Conservation (phyloP, 306 rosid species). For the Styphnolobium japonicum region DNA sequence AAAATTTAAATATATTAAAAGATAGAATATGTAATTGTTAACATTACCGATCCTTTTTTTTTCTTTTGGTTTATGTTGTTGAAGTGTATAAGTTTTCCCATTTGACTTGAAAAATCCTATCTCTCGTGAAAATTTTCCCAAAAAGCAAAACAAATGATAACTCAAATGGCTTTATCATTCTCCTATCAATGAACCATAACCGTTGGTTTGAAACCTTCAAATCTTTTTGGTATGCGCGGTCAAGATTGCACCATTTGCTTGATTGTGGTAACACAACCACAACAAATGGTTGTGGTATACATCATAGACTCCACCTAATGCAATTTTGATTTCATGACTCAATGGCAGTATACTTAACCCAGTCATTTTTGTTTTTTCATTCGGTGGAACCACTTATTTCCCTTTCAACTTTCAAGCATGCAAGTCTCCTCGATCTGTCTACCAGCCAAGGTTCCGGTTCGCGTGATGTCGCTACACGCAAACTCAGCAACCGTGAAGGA, state of each 20-base stretch:
- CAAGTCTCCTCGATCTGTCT: constrained; percentile 20
- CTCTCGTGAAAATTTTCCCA: too few relatives aligned
- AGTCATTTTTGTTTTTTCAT: not conserved
- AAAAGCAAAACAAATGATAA: too few relatives aligned
- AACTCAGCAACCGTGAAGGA: constrained; percentile 20
- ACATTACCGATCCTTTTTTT: too few relatives aligned
- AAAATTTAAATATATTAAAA: too few relatives aligned
- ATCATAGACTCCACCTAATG: not conserved
- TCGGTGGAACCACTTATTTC: not conserved
- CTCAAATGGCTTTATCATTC: too few relatives aligned
- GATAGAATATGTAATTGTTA: too few relatives aligned
- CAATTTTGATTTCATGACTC: not conserved
- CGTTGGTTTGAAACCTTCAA: not conserved
- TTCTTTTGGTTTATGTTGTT: too few relatives aligned
- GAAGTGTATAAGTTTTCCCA: too few relatives aligned
- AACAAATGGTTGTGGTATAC: not conserved
- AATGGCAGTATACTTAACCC: not conserved
- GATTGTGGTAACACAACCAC: not conserved
- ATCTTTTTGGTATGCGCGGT: not conserved
- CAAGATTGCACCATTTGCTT: not conserved
- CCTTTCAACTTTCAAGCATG: not conserved
- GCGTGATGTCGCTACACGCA: constrained; percentile 21
- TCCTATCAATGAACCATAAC: not conserved
- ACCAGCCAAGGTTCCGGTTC: constrained; percentile 15
- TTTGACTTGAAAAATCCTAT: too few relatives aligned